Percentiles rank a stretch among this genome's conserved stretches.
These are phyloP conservation scores for Ophiostoma himal-ulmi DNA, from an alignment of 2,329 filamentous ascomycete genomes.

Conservation along the genomic window DNA sequence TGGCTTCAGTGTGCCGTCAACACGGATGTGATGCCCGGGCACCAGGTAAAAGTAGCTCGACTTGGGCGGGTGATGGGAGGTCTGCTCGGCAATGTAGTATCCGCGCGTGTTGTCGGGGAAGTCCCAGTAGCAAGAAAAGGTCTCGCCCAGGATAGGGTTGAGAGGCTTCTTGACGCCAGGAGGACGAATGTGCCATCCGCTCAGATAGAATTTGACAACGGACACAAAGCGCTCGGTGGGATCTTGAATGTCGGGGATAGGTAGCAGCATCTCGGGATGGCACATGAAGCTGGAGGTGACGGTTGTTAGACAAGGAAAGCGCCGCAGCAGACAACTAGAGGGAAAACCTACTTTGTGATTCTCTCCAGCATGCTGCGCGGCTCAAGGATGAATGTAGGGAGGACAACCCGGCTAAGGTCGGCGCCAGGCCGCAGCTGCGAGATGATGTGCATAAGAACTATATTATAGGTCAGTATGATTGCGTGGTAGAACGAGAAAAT, in stretches of 20 bases:
- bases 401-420: conserved; percentile 85
- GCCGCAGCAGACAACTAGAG: background rate
- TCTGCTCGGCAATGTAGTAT: conserved; percentile 97
- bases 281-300: conserved; percentile 79
- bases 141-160: conserved; percentile 93
- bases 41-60: conserved; percentile 99
- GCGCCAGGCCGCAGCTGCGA: conserved; percentile 92
- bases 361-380: conserved; percentile 96
- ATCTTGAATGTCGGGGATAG: conserved; percentile 81
- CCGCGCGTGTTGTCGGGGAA: conserved; percentile 75
- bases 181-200: conserved; percentile 97
- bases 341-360: conserved; percentile 78
- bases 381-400: conserved; percentile 97
- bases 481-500: background rate
- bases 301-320: conserved; percentile 1
- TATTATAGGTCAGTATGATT: background rate
- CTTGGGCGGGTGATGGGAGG: conserved; percentile 95
- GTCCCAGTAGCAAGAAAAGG: conserved; percentile 94
- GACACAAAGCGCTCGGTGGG: conserved; percentile 84
- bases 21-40: conserved; percentile 85
- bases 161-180: conserved; percentile 98
- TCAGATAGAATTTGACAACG: conserved; percentile 96
- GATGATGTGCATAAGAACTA: conserved; percentile 94
- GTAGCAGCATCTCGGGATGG: conserved; percentile 89
- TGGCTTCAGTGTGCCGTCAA: conserved; percentile 92